Base-by-base conservation (phyloP, 108 stramenopile genomes). In the Licmophora abbreviata region DNA sequence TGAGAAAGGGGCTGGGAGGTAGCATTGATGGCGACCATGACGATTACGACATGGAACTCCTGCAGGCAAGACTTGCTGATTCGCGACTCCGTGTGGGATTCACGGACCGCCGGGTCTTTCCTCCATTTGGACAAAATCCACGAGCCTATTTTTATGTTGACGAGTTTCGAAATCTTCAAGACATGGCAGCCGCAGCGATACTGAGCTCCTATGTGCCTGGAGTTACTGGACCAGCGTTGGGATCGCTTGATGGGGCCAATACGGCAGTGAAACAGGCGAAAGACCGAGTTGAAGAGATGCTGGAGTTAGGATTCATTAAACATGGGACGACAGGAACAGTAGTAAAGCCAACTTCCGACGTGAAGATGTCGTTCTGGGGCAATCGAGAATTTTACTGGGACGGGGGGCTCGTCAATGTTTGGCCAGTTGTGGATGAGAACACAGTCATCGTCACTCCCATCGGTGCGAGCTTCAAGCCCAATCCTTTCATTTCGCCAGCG, bases 171-270 rank as follows among this genome's bases (percentile, higher is more conserved):
- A 40, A 61, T 40, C 30, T 74, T 0, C 69, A 83, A 37, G 82
- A 83, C 38, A 54, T 76, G 7, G 20, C 76, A 28, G 63, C 82
- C 12, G 58, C 63, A 18, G 59, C 72, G 36, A 51, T 83, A 48
- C 60, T 83, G 51, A 79, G 77, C 41, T 66, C 64, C 9, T 79
- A 79, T 44, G 61, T 83, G n/a, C 77, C 82, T 8, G 82, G 77
- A 9, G 55, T 48, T 0, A 83, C 82, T 0, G 82, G 78, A 15
- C 68, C 77, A 2, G 43, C 68, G 11, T 47, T 58, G 14, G 34
- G 26, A 21, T 58, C 47, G 14, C 59, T 31, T 20, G 40, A 59
- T 29, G 33, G 21, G 14, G 25, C 26, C 11, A 62, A 61, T 43
- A 35, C 33, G 17, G 59, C 68, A n/a, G 45, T 62, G 1, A 35